Conservation (phyloP, 2,329 filamentous ascomycete genomes). For the Uncinocarpus reesii region DNA sequence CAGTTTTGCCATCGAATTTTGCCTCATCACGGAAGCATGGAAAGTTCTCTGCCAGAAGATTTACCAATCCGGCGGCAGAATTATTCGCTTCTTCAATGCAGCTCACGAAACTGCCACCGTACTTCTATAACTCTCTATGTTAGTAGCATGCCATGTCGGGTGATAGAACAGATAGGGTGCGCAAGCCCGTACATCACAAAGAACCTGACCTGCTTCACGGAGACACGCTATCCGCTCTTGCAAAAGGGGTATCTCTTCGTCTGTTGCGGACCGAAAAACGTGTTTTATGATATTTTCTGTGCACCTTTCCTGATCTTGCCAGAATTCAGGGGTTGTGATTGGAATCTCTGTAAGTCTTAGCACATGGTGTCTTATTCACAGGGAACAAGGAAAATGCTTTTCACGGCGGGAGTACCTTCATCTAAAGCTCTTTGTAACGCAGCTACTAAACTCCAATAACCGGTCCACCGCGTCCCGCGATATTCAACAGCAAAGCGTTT, state of each 20-base stretch:
- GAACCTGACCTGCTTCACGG: conserved; percentile 68
- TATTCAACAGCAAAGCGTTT: conserved; percentile 79
- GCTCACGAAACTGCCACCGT: conserved; percentile 61
- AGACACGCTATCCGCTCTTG: conserved; percentile 67
- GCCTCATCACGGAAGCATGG: conserved; percentile 76
- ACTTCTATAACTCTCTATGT: conserved; percentile 46
- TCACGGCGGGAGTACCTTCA: conserved; percentile 50
- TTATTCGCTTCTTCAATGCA: conserved; percentile 63
- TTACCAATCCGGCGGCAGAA: conserved; percentile 77
- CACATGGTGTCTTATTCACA: conserved; percentile 2
- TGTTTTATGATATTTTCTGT: conserved; percentile 61
- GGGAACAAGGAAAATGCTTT: not conserved
- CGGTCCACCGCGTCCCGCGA: conserved; percentile 71
- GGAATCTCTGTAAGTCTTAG: conserved; percentile 54
- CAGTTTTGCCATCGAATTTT: conserved; percentile 59
- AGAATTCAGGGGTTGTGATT: conserved; percentile 80
- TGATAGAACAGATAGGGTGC: no score
- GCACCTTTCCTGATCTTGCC: conserved; percentile 66
- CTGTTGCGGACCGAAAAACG: conserved; percentile 77
- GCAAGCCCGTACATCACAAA: conserved; percentile 61
- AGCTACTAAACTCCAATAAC: conserved; percentile 90
- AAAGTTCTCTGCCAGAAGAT: conserved; percentile 73
- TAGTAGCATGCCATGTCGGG: not conserved
- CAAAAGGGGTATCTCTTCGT: conserved; percentile 78
- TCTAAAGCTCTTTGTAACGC: conserved; percentile 77